Conservation (phyloP, 495 filamentous ascomycete genomes). For the Amphirosellinia nigrospora region DNA sequence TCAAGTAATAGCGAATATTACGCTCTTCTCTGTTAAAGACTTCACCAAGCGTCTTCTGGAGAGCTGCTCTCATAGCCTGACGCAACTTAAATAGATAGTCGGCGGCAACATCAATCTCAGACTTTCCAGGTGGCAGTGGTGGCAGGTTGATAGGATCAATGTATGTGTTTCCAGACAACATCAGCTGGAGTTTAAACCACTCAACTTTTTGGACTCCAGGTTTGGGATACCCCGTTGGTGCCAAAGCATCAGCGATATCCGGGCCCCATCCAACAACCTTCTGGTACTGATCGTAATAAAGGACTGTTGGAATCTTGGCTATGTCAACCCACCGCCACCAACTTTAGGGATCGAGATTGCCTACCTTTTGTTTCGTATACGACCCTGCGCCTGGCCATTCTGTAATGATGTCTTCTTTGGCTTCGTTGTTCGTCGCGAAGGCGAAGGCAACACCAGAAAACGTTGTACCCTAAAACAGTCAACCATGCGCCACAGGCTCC, state of each 20-base stretch:
- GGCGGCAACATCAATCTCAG: constrained; percentile 76
- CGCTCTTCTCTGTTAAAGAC: constrained; percentile 78
- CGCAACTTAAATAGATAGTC: constrained; percentile 80
- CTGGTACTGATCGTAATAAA: constrained; percentile 79
- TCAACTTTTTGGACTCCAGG: constrained; percentile 79
- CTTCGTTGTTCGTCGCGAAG: constrained; percentile 76
- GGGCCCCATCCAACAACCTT: constrained; percentile 80
- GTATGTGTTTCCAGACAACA: constrained; percentile 79
- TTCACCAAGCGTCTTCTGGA: constrained; percentile 78
- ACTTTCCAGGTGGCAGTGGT: constrained; percentile 76
- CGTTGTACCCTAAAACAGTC: constrained; percentile 65
- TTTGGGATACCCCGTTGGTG: constrained; percentile 76
- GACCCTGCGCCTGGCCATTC: constrained; percentile 79
- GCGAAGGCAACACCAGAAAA: constrained; percentile 79
- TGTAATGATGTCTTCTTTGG: constrained; percentile 79
- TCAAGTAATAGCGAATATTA: constrained; percentile 76
- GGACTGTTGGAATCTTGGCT: constrained; percentile 71
- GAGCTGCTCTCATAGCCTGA: constrained; percentile 73
- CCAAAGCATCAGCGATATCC: constrained; percentile 76
- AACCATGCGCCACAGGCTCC: constrained; percentile 1
- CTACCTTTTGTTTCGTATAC: constrained; percentile 77
- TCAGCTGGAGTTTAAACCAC: constrained; percentile 81
- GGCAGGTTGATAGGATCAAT: constrained; percentile 81
- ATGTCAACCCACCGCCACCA: constrained; percentile 28
- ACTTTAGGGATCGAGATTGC: not conserved